Base-by-base conservation (phyloP, 169 alveolate species). In the Eimeria tenella region DNA sequence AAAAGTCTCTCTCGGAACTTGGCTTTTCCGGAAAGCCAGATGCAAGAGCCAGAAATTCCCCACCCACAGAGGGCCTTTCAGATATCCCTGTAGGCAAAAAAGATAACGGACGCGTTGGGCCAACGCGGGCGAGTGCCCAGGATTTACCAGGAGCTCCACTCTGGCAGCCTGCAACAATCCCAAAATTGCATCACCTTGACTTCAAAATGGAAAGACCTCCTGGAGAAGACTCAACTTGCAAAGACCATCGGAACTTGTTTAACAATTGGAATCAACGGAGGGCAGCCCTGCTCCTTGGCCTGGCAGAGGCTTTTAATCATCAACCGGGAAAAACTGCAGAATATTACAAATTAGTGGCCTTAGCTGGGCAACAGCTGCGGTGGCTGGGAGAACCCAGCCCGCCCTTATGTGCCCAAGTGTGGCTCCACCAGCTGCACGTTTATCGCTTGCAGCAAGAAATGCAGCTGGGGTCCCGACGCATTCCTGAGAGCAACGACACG, bases 361-460 rank as follows among this genome's bases (percentile, higher is more conserved):
- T 77, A 42, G 73, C 89, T n/a, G 89, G 65, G 7, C 50, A 55
- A n/a, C 71, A 52, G 65, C 89, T 81, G 65, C 68, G 53, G 5
- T 9, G 52, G 6, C 19, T 81, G 15, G 89, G 89, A 55, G 89
- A 81, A 55, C 89, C 89, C 6, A 52, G n/a, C 21, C 89, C 89
- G 15, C 23, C 53, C 23, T 60, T 81, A 3, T 81, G 89, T 52
- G 89, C 21, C 19, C 89, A 53, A 19, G 89, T 81, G 17, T 81
- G 89, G 89, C 73, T 81, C 55, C 89, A 81, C 73, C 89, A 81
- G 58, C 65, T 81, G n/a, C 89, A 53, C n/a, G 68, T 25, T 4
- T 81, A 52, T 52, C 89, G 89, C 73, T 19, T 55, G 55, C 89
- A 81, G 58, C 68, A 52, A 9, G 89, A 81, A 42, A 10, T 4